Evolutionary conservation across 495 filamentous ascomycete species (phyloP), one percentile per base, ranked within the genome.

Genomic region (Darksidea phi): DNA sequence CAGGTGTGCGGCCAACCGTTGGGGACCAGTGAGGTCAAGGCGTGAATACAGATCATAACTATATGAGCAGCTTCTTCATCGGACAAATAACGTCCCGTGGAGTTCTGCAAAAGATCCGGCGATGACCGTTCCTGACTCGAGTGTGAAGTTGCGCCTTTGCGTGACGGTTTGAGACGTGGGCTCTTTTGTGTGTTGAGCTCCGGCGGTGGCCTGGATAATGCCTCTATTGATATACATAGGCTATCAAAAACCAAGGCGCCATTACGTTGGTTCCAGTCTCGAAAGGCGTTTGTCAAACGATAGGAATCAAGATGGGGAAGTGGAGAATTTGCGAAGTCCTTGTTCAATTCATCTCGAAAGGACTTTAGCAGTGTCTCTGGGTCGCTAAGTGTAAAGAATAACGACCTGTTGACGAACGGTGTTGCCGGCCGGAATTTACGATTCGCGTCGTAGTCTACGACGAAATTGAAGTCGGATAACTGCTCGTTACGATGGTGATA

Each of bases 321-420:
- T 55, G 24, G 58, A 18, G 64, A 43, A n/a, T 54, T n/a, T 17
- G 42, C 20, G 20, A 54, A 54, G 2, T 48, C 46, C 7, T 54
- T 51, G 26, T 62, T 26, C 72, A 67, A 69, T 46, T 75, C 72
- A 18, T 76, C 65, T 32, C 72, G 78, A 73, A 95, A 95, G 0
- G 88, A 91, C 47, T 70, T 74, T 18, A 91, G 63, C 23, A 89
- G 74, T 7, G 86, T 79, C 36, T 78, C 78, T 0, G 87, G 81
- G 54, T 83, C 85, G 61, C 86, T 86, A 28, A 95, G 72, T 5
- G 88, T 80, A 63, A 86, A 87, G 69, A 88, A 92, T 2, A 91
- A 72, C 49, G 84, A 88, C 62, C 93, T 88, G 21, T 88, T 83
- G 38, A 86, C 75, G 69, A 92, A 94, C 2, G 75, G 66, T 36